Percentiles rank a stretch among this genome's conserved stretches.
phyloP scores from a whole-genome alignment of 2,329 filamentous ascomycete genomes.

The Pyrenophora seminiperda region DNA sequence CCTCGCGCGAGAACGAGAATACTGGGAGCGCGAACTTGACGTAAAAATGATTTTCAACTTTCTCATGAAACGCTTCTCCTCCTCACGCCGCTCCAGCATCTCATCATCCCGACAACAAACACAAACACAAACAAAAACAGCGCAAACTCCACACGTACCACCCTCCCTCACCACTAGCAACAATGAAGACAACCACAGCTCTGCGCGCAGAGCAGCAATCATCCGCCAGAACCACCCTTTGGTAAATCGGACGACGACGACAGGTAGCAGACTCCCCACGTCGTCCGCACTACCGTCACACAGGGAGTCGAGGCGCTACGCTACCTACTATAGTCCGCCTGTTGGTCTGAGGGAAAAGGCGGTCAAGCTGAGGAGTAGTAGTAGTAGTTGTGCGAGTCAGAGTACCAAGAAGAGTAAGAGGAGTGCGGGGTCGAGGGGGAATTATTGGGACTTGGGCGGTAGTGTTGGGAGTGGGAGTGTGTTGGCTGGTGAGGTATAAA shows the following conservation, averaged over 20 bases:
- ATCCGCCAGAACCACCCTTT: conserved; percentile 90
- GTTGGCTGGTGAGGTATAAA: conserved; percentile 32
- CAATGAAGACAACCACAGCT: conserved; percentile 36
- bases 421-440: conserved; percentile 73
- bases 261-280: conserved; percentile 33
- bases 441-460: conserved; percentile 91
- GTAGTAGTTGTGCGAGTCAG: conserved; percentile 81
- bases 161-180: conserved; percentile 30
- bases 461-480: conserved; percentile 72
- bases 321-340: conserved; percentile 9
- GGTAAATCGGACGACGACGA: conserved; percentile 60
- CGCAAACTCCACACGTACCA: not conserved
- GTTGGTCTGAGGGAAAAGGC: not conserved
- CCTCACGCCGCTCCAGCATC: conserved; percentile 40
- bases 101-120: conserved; percentile 8
- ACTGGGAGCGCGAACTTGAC: conserved; percentile 93
- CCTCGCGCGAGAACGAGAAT: conserved; percentile 64
- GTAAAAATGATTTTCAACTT: conserved; percentile 88
- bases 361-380: conserved; percentile 44
- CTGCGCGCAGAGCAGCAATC: conserved; percentile 74
- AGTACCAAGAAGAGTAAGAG: conserved; percentile 75
- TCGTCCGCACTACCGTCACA: conserved; percentile 19
- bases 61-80: conserved; percentile 46
- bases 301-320: conserved; percentile 23
- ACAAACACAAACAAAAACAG: not conserved